Base-by-base conservation (phyloP, 2,329 filamentous ascomycete species). In the Alternaria ethzedia region DNA sequence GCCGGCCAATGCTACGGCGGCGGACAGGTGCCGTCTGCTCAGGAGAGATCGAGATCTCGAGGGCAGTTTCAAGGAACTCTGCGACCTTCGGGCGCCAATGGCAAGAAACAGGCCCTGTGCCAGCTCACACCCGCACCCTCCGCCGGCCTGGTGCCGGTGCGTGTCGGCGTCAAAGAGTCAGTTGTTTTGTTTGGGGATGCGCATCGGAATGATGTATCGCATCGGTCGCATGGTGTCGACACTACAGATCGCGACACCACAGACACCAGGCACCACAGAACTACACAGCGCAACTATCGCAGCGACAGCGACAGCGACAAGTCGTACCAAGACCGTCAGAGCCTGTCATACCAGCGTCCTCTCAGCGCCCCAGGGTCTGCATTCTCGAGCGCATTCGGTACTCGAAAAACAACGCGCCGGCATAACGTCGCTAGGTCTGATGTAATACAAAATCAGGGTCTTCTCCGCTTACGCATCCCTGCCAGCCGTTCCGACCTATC, bases 391-490 rank as follows among this genome's bases (percentile, higher is more conserved):
- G 64, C 54, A 36, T 32, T 52, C 64, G 66, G 64, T 61, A 65
- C 64, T 66, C 58, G 54, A 59, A 54, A 54, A 63, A 47, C 45
- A 26, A 60, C 61, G 56, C 49, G 46, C 47, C 63, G 63, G 65
- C 65, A 59, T 43, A 66, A 62, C 62, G 66, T 70, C 56, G 66
- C 60, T 23, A 61, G 64, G 65, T 59, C 66, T 69, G 68, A 70
- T 70, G 70, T 69, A 68, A 69, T 68, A 46, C 61, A 61, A n/a
- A 57, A 65, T 73, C 70, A 73, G 70, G 70, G 69, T 71, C 70
- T 63, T 49, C 59, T 59, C 52, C 66, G 43, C 49, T 47, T 20
- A 15, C 26, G 20, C 21, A 61, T 54, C 55, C 64, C 61, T 58
- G 64, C 55, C 50, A 51, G 54, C 23, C 54, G 58, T 49, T 57